Conservation (phyloP, 2,329 filamentous ascomycete species). For the Bipolaris sorokiniana region DNA sequence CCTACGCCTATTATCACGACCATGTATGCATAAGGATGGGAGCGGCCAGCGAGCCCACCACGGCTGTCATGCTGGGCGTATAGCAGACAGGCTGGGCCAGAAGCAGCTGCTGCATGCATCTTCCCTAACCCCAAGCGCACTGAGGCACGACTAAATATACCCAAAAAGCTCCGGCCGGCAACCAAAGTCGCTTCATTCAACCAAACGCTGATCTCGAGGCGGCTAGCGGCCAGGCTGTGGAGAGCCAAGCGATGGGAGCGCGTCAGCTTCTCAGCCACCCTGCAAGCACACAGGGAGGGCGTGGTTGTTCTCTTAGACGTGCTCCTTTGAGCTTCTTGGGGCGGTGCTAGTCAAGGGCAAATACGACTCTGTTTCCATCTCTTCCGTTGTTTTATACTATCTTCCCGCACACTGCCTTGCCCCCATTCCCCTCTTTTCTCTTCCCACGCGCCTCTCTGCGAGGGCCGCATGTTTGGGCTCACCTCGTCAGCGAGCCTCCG, state of each 20-base stretch:
- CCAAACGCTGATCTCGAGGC: constrained; percentile 15
- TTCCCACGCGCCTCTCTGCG: constrained; percentile 35
- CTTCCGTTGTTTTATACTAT: constrained; percentile 18
- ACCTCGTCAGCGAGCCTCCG: constrained; percentile 20
- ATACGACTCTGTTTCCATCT: constrained; percentile 13
- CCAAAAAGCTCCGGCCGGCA: constrained; percentile 3
- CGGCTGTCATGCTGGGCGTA: background rate
- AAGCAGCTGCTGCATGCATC: constrained; percentile 1
- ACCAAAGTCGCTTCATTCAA: constrained; percentile 7
- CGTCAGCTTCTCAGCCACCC: constrained; percentile 26
- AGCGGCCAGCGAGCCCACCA: background rate
- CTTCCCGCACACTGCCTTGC: constrained; percentile 2
- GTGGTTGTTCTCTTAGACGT: constrained; percentile 12
- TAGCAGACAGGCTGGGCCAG: background rate
- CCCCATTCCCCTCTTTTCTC: constrained; percentile 23
- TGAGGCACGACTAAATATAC: background rate
- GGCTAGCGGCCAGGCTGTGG: constrained; percentile 21
- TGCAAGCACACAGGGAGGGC: constrained; percentile 11
- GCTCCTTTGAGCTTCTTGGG: constrained; percentile 14
- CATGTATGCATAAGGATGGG: background rate
- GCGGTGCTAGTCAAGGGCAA: constrained; percentile 19
- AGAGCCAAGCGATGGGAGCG: constrained; percentile 19
- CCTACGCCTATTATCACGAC: background rate
- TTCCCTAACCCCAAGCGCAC: background rate
- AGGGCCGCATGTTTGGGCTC: constrained; percentile 37